Evolutionary conservation across 129 eudicot genomes (phyloP), one percentile per base, ranked within the genome.

Genomic region (Escallonia herrerae): DNA sequence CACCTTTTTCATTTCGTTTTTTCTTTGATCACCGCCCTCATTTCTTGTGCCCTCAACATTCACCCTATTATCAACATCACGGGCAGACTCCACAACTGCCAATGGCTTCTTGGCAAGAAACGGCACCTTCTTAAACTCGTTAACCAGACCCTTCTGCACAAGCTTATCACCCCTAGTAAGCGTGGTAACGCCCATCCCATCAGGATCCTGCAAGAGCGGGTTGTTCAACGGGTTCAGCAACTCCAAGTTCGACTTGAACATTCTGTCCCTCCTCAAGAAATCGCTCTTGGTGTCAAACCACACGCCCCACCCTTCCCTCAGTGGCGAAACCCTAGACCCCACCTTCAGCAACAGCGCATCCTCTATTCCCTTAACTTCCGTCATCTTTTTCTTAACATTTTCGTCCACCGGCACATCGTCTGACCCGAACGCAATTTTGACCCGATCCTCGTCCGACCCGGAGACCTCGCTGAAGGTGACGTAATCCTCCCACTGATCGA

Each of bases 221-320:
- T 93, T 82, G 46, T 76, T 81, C 80, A 83, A 45, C 3, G 98
- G 98, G 65, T 93, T 93, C 70, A 93, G 50, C 38, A 78, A 60
- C 74, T 93, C 98, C 62, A 93, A 49, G 76, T 88, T 86, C 1
- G 98, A 93, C 82, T 83, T 93, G 48, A 88, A 88, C 96, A 93
- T 88, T 55, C 79, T 65, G 74, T 93, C 98, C 12, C 88, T 80
- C 68, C 98, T 73, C 46, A 93, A 74, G 14, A 93, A 93, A 80
- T 88, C 98, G 56, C 87, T 81, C 87, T 93, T 93, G 68, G 80
- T 84, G 22, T 93, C 98, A 69, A 93, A 93, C 98, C 98, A 93
- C 42, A 65, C 71, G 38, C 96, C 98, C 98, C 98, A 93, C 5
- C 96, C 98, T 60, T 88, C 91, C 63, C 95, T 81, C 68, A 93